Base-by-base conservation (phyloP, 345 rosid species). In the Bruguiera gymnorhiza region DNA sequence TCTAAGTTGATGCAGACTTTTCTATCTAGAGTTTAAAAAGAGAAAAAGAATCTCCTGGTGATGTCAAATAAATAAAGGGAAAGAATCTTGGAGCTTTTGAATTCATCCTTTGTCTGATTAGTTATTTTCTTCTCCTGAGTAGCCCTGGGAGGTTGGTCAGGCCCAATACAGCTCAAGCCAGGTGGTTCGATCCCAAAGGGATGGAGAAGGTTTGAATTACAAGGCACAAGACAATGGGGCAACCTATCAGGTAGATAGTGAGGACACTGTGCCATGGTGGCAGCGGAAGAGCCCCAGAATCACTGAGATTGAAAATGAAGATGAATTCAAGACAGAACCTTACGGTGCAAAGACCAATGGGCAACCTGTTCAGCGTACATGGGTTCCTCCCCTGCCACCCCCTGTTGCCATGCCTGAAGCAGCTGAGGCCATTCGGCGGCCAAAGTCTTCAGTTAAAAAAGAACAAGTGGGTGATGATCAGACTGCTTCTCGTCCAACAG, bases 301-400 rank as follows among this genome's bases (percentile, higher is more conserved):
- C 75, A 75, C 87, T 0, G 96, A 90, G 72, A 71, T 90, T 6
- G 94, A 83, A 31, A 87, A 78, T 57, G 90, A 86, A 59, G 86
- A 87, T 72, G 73, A 86, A 67, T 32, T 4, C 75, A 83, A 66
- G 64, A 60, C 70, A 20, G 81, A 63, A 66, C 24, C 78, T 67
- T 75, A 71, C 64, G 83, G 80, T 63, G 76, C 68, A 21, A 84
- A 62, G 73, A 78, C 81, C 73, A 71, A 52, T 60, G 91, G 79
- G 66, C 88, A 72, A 66, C 84, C 86, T 61, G 79, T 83, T 71
- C 89, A 78, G 76, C 87, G 89, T 21, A 39, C 87, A 34, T 95
- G 97, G 97, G 97, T 90, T 72, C 99, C 97, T 43, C 99, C 99
- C 30, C 97, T 81, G 77, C 89, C 97, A 53, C 99, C 97, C 15